These are phyloP conservation scores for Trichoderma sp. DNA, from an alignment of 2,329 filamentous ascomycete genomes.

Conservation along the genomic window DNA sequence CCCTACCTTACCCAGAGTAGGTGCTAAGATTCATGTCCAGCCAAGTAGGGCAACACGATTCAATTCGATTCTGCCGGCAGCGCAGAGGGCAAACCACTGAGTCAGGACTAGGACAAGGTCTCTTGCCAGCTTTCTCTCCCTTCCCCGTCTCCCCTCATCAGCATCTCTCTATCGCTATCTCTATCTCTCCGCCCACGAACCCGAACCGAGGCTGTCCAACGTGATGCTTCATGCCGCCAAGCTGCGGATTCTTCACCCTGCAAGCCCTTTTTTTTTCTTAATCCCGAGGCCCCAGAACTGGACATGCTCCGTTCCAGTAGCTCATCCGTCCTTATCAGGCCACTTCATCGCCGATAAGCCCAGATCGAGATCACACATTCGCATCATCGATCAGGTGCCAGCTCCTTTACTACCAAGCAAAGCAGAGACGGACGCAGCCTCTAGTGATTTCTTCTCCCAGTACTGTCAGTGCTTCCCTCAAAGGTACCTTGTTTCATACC, in stretches of 20 bases:
- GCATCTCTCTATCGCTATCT: background rate
- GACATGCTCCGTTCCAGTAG: background rate
- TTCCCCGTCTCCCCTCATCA: background rate
- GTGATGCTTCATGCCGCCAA: background rate
- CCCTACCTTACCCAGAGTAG: background rate
- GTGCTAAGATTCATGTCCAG: background rate
- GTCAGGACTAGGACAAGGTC: background rate
- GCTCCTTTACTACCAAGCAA: background rate
- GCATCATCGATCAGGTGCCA: background rate
- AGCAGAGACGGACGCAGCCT: background rate
- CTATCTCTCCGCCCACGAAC: background rate
- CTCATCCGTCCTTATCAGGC: conserved; percentile 6
- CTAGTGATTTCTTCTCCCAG: background rate
- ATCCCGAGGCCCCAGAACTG: background rate
- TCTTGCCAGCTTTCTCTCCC: background rate
- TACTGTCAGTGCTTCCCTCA: background rate
- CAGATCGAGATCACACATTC: background rate
- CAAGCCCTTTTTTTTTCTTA: background rate
- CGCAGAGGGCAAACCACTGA: background rate
- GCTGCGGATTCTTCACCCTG: background rate
- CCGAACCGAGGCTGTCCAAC: background rate
- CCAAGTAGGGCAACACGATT: background rate
- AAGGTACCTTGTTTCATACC: background rate
- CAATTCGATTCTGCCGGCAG: no score
- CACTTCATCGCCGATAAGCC: background rate